Percentiles rank a stretch among this genome's conserved stretches.
These are phyloP conservation scores for Talaromyces ruber DNA, from an alignment of 495 filamentous ascomycete species.

Conservation along the genomic window DNA sequence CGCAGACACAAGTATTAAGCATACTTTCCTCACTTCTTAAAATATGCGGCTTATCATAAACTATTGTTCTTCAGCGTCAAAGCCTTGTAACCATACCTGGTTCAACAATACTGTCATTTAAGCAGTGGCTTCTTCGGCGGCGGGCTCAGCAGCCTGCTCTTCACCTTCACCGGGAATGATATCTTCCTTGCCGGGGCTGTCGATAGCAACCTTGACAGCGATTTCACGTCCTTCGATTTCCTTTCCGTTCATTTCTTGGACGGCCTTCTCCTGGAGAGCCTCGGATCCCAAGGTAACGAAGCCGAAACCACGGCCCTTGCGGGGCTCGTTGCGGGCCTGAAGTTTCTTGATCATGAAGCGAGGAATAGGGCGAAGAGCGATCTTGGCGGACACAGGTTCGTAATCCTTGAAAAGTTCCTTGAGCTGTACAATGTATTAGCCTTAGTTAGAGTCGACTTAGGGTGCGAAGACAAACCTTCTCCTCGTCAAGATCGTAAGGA, in stretches of 20 bases:
- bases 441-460: background rate
- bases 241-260: constrained; percentile 97
- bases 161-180: constrained; percentile 54
- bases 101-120: constrained; percentile 16
- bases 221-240: constrained; percentile 97
- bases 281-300: constrained; percentile 95
- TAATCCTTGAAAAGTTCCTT: constrained; percentile 92
- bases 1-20: constrained; percentile 2
- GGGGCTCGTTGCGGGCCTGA: constrained; percentile 90
- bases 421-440: constrained; percentile 56
- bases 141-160: constrained; percentile 31
- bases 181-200: constrained; percentile 98
- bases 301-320: constrained; percentile 98
- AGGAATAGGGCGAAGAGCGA: constrained; percentile 94
- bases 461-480: constrained; percentile 57
- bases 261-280: constrained; percentile 94
- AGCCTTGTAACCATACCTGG: constrained; percentile 6
- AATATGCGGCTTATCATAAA: constrained; percentile 5
- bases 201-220: constrained; percentile 98
- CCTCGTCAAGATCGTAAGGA: constrained; percentile 94
- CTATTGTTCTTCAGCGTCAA: background rate
- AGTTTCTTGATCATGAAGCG: constrained; percentile 99
- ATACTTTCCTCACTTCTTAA: constrained; percentile 3
- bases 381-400: constrained; percentile 87
- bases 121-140: constrained; percentile 30